A percentile compares a stretch with the other conserved stretches of the same genome.
Conservation (phyloP, 2,329 filamentous ascomycete genomes). For the Fusarium burgessii region DNA sequence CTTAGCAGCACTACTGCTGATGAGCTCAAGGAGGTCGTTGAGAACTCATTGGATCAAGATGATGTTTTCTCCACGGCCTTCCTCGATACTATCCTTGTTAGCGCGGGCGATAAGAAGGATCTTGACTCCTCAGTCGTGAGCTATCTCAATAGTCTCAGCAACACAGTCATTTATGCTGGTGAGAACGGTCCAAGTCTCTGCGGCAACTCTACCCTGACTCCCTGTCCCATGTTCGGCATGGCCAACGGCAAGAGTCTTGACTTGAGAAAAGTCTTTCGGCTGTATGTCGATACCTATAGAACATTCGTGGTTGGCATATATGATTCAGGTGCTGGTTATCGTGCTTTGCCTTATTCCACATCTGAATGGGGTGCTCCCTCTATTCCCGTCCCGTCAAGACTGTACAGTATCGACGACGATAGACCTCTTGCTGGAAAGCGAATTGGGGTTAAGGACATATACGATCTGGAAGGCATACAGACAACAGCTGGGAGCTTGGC, state of each 20-base stretch:
- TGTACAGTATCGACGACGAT: background rate
- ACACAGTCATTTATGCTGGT: background rate
- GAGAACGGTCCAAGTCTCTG: background rate
- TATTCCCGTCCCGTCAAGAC: background rate
- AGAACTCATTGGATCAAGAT: background rate
- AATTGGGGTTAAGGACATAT: accelerated
- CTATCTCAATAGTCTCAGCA: background rate
- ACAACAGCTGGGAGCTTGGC: background rate
- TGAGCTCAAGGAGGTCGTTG: background rate
- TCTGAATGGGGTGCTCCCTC: background rate
- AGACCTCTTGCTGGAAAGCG: background rate
- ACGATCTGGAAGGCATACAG: background rate
- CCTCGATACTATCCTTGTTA: background rate
- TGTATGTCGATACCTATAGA: background rate
- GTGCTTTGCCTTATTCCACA: background rate
- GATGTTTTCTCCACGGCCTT: background rate
- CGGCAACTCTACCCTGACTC: background rate
- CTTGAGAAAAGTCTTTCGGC: background rate
- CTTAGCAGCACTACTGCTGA: background rate
- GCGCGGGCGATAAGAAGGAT: background rate
- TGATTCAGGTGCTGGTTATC: background rate
- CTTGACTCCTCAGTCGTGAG: background rate
- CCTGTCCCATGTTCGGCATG: background rate
- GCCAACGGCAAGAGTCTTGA: background rate
- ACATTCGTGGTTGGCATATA: background rate